Base-by-base conservation (phyloP, 305 asterid genomes). In the Striga hermonthica region DNA sequence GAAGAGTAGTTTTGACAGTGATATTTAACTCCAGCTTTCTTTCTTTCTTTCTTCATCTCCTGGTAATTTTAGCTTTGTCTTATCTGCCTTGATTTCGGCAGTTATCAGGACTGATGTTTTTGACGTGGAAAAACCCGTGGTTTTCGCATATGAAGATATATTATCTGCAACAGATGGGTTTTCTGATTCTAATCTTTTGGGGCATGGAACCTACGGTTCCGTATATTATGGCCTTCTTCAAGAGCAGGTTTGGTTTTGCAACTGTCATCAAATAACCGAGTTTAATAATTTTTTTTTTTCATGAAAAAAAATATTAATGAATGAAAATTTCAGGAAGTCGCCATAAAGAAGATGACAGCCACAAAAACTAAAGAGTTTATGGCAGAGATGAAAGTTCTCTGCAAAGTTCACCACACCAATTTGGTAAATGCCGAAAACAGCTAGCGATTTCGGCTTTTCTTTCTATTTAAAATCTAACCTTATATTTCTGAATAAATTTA, bases 351-450 rank as follows among this genome's bases (percentile, higher is more conserved):
- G 74, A 93, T 93, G 99, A 88, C 86, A 31, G 87, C 90, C 56
- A 90, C 95, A 12, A 88, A 93, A 69, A 85, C 97, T 7, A 89
- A 85, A 79, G 98, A 91, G 49, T 89, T 89, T 75, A 80, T 76
- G 80, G 92, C 91, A 13, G 98, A 91, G 81, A 90, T 86, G 95
- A 93, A 93, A 84, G 91, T 90, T 78, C 82, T 93, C 4, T 93
- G 99, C 90, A 90, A 82, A 84, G 99, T 93, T 77, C 99, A 93
- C 74, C 99, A 93, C 69, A 72, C 95, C 10, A 93, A 93, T 80
- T 74, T 93, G 99, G 99, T 93, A 88, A 22, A 81, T 70, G 60
- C 79, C 64, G 53, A 59, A 64, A 64, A 22, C 37, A 49, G 57
- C 34, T 10, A 6, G 53, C 63, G 37, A 8, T 67, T 31, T 59